These are phyloP conservation scores for Termitomyces sp. DNA, from an alignment of 768 basidiomycete genomes.

Conservation along the genomic window DNA sequence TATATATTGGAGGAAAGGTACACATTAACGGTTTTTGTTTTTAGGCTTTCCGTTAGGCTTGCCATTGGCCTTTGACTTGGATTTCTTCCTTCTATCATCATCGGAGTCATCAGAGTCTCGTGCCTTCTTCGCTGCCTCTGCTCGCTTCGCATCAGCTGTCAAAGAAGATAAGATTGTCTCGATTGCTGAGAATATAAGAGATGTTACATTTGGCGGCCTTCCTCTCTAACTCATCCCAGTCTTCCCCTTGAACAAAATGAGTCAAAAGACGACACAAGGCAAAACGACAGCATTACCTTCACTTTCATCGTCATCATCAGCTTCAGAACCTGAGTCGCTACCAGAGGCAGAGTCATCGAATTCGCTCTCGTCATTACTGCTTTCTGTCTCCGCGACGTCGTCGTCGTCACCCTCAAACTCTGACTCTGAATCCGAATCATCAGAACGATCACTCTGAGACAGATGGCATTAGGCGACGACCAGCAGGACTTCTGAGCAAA, in stretches of 20 bases:
- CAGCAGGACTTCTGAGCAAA: background rate
- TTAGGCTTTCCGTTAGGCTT: constrained; percentile 21
- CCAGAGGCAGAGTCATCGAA: constrained; percentile 64
- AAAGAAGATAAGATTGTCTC: constrained; percentile 16
- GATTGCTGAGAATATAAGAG: background rate
- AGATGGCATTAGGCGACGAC: background rate
- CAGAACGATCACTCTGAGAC: constrained; percentile 33
- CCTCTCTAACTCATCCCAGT: constrained; percentile 93
- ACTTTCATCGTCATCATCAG: constrained; percentile 46
- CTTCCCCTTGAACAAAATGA: constrained; percentile 51
- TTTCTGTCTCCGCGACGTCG: constrained; percentile 44
- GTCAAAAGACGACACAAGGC: constrained; percentile 4
- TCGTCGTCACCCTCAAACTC: constrained; percentile 56
- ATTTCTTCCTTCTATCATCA: constrained; percentile 38
- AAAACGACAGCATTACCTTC: constrained; percentile 36
- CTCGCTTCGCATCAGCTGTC: constrained; percentile 46
- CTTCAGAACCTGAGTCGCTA: constrained; percentile 64
- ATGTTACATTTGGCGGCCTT: constrained; percentile 84
- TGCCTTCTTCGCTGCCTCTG: constrained; percentile 31
- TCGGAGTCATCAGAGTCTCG: constrained; percentile 52
- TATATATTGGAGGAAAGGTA: background rate
- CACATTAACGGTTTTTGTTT: background rate
- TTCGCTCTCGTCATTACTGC: constrained; percentile 58
- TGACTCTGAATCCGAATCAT: constrained; percentile 44
- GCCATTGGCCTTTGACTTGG: constrained; percentile 31